Base-by-base conservation (phyloP, 345 rosid species). In the Pseudoturritis turrita region DNA sequence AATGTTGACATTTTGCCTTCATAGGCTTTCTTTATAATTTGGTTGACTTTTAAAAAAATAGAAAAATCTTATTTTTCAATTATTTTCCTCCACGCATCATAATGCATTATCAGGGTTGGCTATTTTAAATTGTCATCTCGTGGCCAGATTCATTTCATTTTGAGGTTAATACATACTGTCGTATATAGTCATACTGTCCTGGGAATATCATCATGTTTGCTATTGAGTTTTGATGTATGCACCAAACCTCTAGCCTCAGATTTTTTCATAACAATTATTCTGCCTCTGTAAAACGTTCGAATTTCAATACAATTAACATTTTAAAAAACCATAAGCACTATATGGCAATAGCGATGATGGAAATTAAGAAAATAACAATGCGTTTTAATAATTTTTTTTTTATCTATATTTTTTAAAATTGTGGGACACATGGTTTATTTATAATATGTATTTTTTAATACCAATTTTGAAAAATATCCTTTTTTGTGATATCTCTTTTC, bases 1-100 rank as follows among this genome's bases (percentile, higher is more conserved):
- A 73, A 33, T 65, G 72, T 73, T 65, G 72, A 73, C 77, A 56
- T 73, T 45, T 66, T 57, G 25, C 54, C 12, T 65, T 37, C 28
- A 10, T n/a, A n/a, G n/a, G n/a, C 36, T 56, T 57, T 58, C 26
- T 57, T 47, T 39, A 46, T 40, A 19, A 22, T 74, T 47, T 65
- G 46, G 72, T 66, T 74, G 78, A 74, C 67, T 74, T 57, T 19
- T 13, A 53, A 9, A 12, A 31, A 64, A 22, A 14, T 7, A 10
- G n/a, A n/a, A n/a, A n/a, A n/a, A n/a, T 21, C 0, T 35, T 17
- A 10, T 45, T 37, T 25, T 28, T 46, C 60, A 57, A 65, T 56
- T 44, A 73, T 45, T 45, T 45, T 36, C 23, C 64, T 33, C 71
- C 51, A 73, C 65, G 35, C 65, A 55, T 55, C 19, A 45, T 55